Base-by-base conservation (phyloP, 352 stramenopile genomes). In the Phytophthora macrochlamydospora region DNA sequence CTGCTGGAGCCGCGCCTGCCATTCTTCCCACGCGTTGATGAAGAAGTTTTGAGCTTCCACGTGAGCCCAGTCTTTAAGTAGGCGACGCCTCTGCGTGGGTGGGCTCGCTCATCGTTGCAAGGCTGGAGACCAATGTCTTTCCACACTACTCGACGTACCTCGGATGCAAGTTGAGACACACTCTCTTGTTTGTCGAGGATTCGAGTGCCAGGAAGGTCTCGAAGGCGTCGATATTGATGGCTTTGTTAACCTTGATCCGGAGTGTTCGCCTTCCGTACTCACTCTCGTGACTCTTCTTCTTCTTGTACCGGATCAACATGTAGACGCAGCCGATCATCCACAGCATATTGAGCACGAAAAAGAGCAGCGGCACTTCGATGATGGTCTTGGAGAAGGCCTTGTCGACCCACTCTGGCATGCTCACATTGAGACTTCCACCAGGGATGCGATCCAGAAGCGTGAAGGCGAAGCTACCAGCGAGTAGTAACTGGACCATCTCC, bases 371-470 rank as follows among this genome's bases (percentile, higher is more conserved):
- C 12, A 78, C 60, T 0, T 91, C 73, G 40, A 89, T 81, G 38
- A 92, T 78, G 0, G 75, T 30, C 55, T 83, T 73, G 5, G 65
- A 58, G 9, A 91, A 79, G 0, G 60, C 65, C 14, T 58, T 59
- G 2, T 91, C 49, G 12, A 94, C 76, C 89, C 87, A 97, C 32
- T 75, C 67, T 14, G 90, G 79, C 77, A 97, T 93, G 3, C 94
- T 72, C 3, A 98, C 81, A 49, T 93, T 93, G 81, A 96, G 93
- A 18, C 53, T 82, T n/a, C 89, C 83, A 12, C 94, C 95, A 6
- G 93, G 97, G 33, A 99, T 73, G 32, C 94, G 86, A 67, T 99
- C 95, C 31, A 98, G 67, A 7, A 98, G 67, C 30, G 94, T 90
- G 70, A 98, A 97, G 2, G 93, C 92, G 43, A 99, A 88, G 45